phyloP scores from a whole-genome alignment of 192 early-diverging fungal genomes.

The Coemansia sp. region DNA sequence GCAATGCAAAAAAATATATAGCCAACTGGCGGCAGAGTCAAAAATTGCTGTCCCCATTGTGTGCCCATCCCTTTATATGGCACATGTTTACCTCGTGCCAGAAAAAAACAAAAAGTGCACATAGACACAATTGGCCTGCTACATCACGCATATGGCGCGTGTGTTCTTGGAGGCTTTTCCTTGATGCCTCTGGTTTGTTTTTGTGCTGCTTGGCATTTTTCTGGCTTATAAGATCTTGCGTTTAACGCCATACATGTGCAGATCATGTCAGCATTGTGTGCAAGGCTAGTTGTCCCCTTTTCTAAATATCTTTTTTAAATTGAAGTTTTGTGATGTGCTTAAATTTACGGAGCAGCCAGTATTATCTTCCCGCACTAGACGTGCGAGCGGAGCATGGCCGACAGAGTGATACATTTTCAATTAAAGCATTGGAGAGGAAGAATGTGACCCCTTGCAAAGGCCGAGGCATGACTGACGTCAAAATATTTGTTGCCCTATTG shows the following conservation, averaged over 20 bases:
- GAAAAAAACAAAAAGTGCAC: not conserved
- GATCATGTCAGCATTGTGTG: constrained; percentile 12
- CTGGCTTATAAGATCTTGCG: not conserved
- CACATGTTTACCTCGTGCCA: constrained; percentile 1
- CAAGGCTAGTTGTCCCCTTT: not conserved
- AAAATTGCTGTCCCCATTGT: not conserved
- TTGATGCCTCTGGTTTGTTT: not conserved
- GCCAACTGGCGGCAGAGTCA: not conserved
- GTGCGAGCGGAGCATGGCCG: not conserved
- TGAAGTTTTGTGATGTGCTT: not conserved
- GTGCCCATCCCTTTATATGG: constrained; percentile 2
- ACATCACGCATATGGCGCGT: not conserved
- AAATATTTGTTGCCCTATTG: not conserved
- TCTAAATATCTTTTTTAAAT: not conserved
- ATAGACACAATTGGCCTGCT: constrained; percentile 1
- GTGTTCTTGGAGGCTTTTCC: constrained; percentile 12
- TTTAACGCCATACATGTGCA: constrained; percentile 7
- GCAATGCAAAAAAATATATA: not conserved
- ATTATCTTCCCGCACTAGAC: not conserved
- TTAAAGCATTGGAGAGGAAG: constrained; percentile 4
- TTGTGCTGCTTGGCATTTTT: not conserved
- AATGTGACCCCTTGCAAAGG: not conserved
- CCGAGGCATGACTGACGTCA: constrained; percentile 8
- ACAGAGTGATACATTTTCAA: not conserved
- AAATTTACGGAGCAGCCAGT: not conserved